Evolutionary conservation across 116 monocot species (phyloP).

Genomic region (Phalaenopsis hybrid): DNA sequence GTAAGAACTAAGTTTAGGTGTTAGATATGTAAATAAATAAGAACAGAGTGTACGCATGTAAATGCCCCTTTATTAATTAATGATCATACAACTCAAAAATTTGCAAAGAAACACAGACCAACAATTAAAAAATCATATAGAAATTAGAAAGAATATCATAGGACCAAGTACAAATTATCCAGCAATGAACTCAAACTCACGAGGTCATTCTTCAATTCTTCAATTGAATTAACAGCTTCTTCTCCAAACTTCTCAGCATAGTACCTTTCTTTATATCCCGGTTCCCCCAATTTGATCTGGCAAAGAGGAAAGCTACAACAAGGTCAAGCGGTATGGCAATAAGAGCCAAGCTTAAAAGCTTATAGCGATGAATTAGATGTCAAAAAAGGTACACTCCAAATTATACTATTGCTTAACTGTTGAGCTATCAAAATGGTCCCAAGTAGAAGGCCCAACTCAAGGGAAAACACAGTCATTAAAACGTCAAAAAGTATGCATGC

Average conservation of each 20-base stretch:
- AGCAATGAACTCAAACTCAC: constrained; percentile 38
- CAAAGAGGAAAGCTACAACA: not conserved
- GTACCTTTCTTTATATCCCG: constrained; percentile 87
- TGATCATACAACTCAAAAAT: not conserved
- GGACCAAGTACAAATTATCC: not conserved
- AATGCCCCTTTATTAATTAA: not conserved
- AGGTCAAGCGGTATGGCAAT: not conserved
- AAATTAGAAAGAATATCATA: not conserved
- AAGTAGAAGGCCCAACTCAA: not conserved
- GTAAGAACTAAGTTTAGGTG: too few species aligned
- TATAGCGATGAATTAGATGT: not conserved
- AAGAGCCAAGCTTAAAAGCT: not conserved
- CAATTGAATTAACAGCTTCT: constrained; percentile 38
- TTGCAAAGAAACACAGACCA: not conserved
- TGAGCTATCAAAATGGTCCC: not conserved
- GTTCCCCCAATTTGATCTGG: constrained; percentile 92
- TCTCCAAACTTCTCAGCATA: constrained; percentile 80
- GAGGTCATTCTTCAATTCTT: constrained; percentile 58
- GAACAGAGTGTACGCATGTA: too few species aligned
- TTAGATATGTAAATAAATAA: too few species aligned
- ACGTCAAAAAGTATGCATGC: not conserved
- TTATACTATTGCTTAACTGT: not conserved
- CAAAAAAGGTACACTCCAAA: not conserved
- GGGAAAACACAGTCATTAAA: not conserved
- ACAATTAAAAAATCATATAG: not conserved